Percentiles rank a stretch among this genome's conserved stretches.
Evolutionary conservation across 2,329 filamentous ascomycete species (phyloP).

Genomic region (Apiospora marii): DNA sequence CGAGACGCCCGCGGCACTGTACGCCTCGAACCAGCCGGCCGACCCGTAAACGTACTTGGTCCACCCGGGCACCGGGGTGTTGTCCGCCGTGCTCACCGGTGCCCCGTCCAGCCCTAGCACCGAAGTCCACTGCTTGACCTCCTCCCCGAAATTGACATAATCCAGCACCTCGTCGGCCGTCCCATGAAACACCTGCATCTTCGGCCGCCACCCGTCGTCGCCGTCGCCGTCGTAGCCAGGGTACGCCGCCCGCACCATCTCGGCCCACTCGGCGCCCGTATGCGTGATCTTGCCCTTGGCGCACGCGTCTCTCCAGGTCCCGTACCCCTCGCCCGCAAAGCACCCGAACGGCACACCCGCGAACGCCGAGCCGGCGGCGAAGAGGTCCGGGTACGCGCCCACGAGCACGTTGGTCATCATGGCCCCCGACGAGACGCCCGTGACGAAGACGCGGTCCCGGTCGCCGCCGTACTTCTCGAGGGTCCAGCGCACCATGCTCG

Average conservation of each 20-base stretch:
- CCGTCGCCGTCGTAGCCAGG: constrained; percentile 52
- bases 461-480: constrained; percentile 50
- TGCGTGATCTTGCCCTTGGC: constrained; percentile 55
- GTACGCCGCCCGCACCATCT: constrained; percentile 51
- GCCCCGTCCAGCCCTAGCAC: constrained; percentile 44
- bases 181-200: constrained; percentile 66
- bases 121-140: constrained; percentile 60
- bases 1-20: constrained; percentile 47
- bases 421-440: constrained; percentile 58
- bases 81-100: constrained; percentile 37
- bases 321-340: constrained; percentile 51
- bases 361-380: constrained; percentile 57
- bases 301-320: constrained; percentile 61
- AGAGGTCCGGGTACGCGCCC: constrained; percentile 60
- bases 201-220: constrained; percentile 59
- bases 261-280: constrained; percentile 45
- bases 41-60: constrained; percentile 47
- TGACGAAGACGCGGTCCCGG: constrained; percentile 56
- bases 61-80: constrained; percentile 47
- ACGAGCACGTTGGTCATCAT: constrained; percentile 65
- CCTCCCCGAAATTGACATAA: constrained; percentile 61
- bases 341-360: constrained; percentile 55
- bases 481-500: constrained; percentile 56
- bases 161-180: constrained; percentile 58
- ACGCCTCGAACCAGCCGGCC: constrained; percentile 49